phyloP scores from a whole-genome alignment of 2,329 filamentous ascomycete species.

The Dactylellina drechsleri region DNA sequence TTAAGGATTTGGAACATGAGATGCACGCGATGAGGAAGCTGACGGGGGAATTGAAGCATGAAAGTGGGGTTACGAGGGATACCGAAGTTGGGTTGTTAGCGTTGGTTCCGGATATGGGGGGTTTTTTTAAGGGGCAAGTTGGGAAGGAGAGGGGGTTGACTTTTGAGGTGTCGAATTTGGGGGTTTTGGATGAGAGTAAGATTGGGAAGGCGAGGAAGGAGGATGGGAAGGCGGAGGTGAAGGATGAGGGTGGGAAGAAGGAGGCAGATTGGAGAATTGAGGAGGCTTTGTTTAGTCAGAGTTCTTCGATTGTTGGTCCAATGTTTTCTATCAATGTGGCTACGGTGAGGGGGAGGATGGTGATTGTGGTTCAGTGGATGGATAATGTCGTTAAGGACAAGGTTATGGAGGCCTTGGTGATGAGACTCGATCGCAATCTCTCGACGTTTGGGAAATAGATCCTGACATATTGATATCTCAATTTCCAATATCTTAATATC shows the following conservation, averaged over 20 bases:
- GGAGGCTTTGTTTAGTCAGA: slow-evolving; percentile 67
- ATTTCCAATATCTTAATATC: neutral
- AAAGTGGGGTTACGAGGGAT: slow-evolving; percentile 61
- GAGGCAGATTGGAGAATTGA: slow-evolving; percentile 61
- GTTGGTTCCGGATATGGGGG: slow-evolving; percentile 64
- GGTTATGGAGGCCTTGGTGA: slow-evolving; percentile 61
- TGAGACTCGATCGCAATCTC: slow-evolving; percentile 60
- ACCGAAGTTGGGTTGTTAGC: slow-evolving; percentile 63
- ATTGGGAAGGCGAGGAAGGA: neutral
- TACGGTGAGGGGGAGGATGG: slow-evolving; percentile 64
- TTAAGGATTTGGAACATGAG: slow-evolving; percentile 63
- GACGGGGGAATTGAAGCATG: slow-evolving; percentile 51
- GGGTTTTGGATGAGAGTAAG: slow-evolving; percentile 60
- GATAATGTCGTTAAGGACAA: slow-evolving; percentile 63
- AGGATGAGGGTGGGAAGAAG: neutral
- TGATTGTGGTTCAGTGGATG: slow-evolving; percentile 66
- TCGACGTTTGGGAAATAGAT: slow-evolving; percentile 12
- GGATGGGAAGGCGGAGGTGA: neutral
- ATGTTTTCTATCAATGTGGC: slow-evolving; percentile 65
- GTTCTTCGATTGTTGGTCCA: slow-evolving; percentile 63
- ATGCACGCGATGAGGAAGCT: slow-evolving; percentile 55
- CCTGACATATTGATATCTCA: neutral
- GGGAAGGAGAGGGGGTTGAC: slow-evolving; percentile 63
- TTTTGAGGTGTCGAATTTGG: slow-evolving; percentile 69
- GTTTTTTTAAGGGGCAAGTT: slow-evolving; percentile 63